Base-by-base conservation (phyloP, 768 basidiomycete species). In the Termitomyces sp. region DNA sequence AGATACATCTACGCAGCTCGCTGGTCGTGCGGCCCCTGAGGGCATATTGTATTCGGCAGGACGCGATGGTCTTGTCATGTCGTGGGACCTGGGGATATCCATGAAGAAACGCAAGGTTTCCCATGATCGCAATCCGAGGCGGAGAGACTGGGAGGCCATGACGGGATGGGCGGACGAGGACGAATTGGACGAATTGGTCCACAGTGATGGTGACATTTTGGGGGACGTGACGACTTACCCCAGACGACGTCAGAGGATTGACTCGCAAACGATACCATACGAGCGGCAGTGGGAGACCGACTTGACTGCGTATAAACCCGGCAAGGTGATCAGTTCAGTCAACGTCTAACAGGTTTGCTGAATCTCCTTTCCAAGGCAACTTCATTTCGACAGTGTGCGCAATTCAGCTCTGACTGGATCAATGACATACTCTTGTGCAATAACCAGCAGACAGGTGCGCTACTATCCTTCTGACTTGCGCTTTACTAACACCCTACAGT, bases 371-470 rank as follows among this genome's bases (percentile, higher is more conserved):
- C 32, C n/a, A n/a, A 86, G 82, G 71, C 73, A 28, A 80, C 85
- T 30, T 77, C 80, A 23, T 98, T 97, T 69, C 82, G 96, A 33
- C 95, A 98, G 70, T 89, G 87, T 59, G 86, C 88, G 9, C 95
- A 98, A 69, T 82, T 85, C 5, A 95, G 98, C 70, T 87, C 87
- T 1, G 95, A 98, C 73, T 99, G 96, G 96, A 85, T 98, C 38
- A 99, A 97, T 69, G 96, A 98, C 66, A 84, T 98, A 50, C 68
- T 94, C 3, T 80, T 99, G 18, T 95, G 92, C 74, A 95, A 98
- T 69, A 80, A 86, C 61, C 94, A 97, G 64, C 95, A 95, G 70
- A 97, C 90, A 3, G 77, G 91, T 88, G 51, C 47, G 85, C 73
- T 32, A 1, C 5, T 47, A 41, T 41, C 3, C 36, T 47, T 60